Evolutionary conservation across 2,329 filamentous ascomycete species (phyloP), one percentile per base, ranked within the genome.

Genomic region (Trichoderma afroharzianum): DNA sequence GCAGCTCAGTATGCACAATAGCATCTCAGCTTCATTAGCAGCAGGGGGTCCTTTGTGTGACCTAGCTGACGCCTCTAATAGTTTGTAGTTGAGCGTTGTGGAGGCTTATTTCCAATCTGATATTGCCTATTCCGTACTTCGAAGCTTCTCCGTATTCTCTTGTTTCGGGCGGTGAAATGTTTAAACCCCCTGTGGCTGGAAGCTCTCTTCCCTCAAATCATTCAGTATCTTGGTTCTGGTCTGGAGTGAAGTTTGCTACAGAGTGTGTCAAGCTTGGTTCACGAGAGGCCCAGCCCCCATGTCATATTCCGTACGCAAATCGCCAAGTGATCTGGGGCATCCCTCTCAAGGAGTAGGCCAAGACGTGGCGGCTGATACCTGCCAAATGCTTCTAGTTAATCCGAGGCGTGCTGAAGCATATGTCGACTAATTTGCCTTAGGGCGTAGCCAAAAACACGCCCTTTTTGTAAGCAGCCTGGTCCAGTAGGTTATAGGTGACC

Each of bases 251-350:
- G 1, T n/a, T 43, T 43, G 3, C n/a, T 43, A n/a, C 39, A 43
- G 39, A 43, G 18, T 8, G 7, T 26, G 64, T 9, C 50, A 68
- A 58, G 53, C 53, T 58, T 28, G 53, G 33, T 2, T 12, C 53
- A 58, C 32, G 18, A 43, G 53, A 43, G 39, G 24, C 53, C 30
- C 33, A 58, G 18, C 12, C 26, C 15, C 62, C 12, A 64, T 43
- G 32, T 53, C n/a, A 30, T 36, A 2, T 36, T 18, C 21, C 32
- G 57, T 32, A 33, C 57, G 24, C 21, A 36, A 28, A n/a, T 67
- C 21, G 63, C 63, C 63, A 39, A 57, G 63, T 55, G 63, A 57
- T 67, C 50, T 39, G 63, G 30, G 39, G 50, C 63, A 39, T 67
- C 47, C 32, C 30, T 59, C 24, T 30, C 33, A 47, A 18, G 12